These are phyloP conservation scores for Papilionanthe hybrid DNA, from an alignment of 116 monocot genomes.

Conservation along the genomic window DNA sequence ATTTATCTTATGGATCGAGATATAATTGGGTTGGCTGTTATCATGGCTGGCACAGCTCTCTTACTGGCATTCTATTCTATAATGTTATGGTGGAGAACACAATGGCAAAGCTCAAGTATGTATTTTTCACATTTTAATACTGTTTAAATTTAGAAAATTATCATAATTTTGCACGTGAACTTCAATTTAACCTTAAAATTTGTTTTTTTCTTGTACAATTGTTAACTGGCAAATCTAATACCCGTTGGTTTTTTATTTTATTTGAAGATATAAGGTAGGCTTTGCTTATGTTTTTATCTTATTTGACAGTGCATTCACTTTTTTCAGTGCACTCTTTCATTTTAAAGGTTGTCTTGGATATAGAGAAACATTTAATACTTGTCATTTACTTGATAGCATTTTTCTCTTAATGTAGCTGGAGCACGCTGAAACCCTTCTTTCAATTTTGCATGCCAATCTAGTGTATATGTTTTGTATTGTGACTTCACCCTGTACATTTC, in stretches of 20 bases:
- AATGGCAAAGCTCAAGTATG: constrained; percentile 99
- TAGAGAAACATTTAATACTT: not conserved
- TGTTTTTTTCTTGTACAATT: not conserved
- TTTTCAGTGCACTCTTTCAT: not conserved
- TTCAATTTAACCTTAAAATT: not conserved
- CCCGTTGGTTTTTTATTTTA: not conserved
- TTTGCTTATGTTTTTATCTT: not conserved
- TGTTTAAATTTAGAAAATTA: not conserved
- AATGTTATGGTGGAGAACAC: constrained; percentile 99
- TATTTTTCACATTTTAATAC: not conserved
- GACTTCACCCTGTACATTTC: not conserved
- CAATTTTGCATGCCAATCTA: not conserved
- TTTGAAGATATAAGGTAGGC: not conserved
- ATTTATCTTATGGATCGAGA: constrained; percentile 60
- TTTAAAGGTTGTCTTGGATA: not conserved
- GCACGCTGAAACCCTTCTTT: not conserved
- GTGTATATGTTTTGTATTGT: not conserved
- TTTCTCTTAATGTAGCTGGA: not conserved
- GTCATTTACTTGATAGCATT: not conserved
- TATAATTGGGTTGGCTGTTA: constrained; percentile 83
- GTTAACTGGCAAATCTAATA: not conserved
- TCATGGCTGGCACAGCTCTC: constrained; percentile 91
- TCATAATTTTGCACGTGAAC: not conserved
- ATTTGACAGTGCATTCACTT: not conserved
- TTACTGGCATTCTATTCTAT: constrained; percentile 93